These are phyloP conservation scores for Thyridium curvatum DNA, from an alignment of 2,329 filamentous ascomycete species.

Conservation along the genomic window DNA sequence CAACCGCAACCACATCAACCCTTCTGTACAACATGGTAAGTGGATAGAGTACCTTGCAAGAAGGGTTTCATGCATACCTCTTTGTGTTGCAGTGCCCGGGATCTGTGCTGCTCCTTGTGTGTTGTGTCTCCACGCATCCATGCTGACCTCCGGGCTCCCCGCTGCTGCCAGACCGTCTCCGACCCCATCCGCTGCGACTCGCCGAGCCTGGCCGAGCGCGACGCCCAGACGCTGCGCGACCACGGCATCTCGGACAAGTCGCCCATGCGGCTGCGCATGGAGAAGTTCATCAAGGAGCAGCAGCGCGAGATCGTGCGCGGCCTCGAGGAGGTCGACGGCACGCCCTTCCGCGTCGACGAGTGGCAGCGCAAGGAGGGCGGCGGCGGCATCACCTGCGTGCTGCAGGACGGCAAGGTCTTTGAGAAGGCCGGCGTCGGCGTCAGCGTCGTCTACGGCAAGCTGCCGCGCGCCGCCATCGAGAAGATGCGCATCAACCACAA, in stretches of 20 bases:
- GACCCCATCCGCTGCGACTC: constrained; percentile 47
- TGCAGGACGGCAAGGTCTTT: constrained; percentile 95
- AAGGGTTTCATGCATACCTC: neutral
- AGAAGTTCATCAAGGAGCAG: constrained; percentile 89
- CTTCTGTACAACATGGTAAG: constrained; percentile 55
- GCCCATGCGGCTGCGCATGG: constrained; percentile 97
- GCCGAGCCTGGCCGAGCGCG: constrained; percentile 76
- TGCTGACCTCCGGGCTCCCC: constrained; percentile 5
- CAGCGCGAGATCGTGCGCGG: constrained; percentile 82
- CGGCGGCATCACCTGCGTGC: constrained; percentile 87
- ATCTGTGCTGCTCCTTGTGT: neutral
- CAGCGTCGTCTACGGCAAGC: constrained; percentile 86
- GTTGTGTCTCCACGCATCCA: neutral
- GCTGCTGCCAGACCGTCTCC: constrained; percentile 28
- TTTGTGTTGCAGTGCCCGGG: neutral
- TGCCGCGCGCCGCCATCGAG: constrained; percentile 80
- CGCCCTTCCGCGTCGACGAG: constrained; percentile 73
- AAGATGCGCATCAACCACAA: constrained; percentile 96
- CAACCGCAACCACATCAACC: constrained; percentile 44
- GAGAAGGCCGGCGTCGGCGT: constrained; percentile 97
- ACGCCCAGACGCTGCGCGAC: constrained; percentile 74
- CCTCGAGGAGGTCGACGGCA: constrained; percentile 78
- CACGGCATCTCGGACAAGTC: constrained; percentile 68
- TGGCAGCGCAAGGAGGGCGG: constrained; percentile 87
- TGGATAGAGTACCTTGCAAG: constrained; percentile 5